Conservation (phyloP, 495 filamentous ascomycete species). For the Astrothelium subdiscretum region DNA sequence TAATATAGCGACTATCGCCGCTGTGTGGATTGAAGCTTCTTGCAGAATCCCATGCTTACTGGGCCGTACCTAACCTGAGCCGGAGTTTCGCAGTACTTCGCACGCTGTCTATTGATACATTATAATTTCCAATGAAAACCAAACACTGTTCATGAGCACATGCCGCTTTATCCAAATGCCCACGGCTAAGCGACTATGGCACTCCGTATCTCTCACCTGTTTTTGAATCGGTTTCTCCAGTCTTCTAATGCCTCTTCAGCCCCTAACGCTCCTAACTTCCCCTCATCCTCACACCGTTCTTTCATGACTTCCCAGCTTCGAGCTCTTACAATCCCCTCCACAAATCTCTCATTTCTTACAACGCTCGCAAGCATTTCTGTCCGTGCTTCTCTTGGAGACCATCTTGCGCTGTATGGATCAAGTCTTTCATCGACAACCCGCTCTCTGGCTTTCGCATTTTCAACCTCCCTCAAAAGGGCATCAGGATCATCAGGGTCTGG, state of each 20-base stretch:
- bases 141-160: no score
- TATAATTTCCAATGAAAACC: no score
- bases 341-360: conserved; percentile 70
- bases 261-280: conserved; percentile 18
- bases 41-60: neutral
- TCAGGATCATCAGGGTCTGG: conserved; percentile 87
- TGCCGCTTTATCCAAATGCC: no score
- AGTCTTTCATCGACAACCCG: conserved; percentile 75
- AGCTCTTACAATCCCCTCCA: conserved; percentile 76
- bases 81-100: neutral
- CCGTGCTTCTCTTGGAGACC: conserved; percentile 70
- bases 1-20: no score
- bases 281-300: conserved; percentile 58
- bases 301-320: conserved; percentile 74
- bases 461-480: conserved; percentile 52
- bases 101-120: neutral
- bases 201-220: neutral
- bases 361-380: conserved; percentile 71
- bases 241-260: conserved; percentile 55
- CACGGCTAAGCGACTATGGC: no score
- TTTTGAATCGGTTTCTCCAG: conserved; percentile 36
- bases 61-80: neutral
- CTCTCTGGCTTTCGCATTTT: conserved; percentile 59
- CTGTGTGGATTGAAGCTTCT: no score
- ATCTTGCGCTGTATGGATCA: conserved; percentile 83